Evolutionary conservation across 768 basidiomycete genomes (phyloP).

Genomic region (Rhizopogon vulgaris): DNA sequence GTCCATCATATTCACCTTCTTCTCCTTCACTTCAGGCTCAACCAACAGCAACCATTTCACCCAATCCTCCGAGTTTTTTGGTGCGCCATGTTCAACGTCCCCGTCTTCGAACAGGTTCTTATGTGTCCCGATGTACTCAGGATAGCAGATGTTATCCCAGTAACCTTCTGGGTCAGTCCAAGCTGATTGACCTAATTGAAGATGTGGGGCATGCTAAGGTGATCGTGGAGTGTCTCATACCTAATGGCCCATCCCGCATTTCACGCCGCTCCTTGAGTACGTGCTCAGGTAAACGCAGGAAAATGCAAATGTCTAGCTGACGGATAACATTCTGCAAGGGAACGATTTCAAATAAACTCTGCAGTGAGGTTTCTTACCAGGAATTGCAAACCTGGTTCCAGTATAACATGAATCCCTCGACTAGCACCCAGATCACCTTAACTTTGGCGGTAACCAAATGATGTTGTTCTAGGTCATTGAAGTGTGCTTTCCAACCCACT

Average conservation of each 20-base stretch:
- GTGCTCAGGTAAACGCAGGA: conserved; percentile 79
- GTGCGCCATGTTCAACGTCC: conserved; percentile 67
- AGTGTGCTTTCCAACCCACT: conserved; percentile 45
- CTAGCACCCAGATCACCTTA: conserved; percentile 69
- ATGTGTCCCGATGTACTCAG: conserved; percentile 85
- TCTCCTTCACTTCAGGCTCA: conserved; percentile 48
- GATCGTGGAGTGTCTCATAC: conserved; percentile 36
- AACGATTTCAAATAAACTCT: background rate
- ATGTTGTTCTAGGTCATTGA: conserved; percentile 41
- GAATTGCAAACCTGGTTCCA: conserved; percentile 62
- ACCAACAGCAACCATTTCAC: conserved; percentile 54
- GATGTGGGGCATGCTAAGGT: conserved; percentile 10
- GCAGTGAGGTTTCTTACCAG: background rate
- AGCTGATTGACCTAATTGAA: conserved; percentile 67
- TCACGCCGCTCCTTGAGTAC: conserved; percentile 68
- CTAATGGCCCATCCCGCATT: conserved; percentile 80
- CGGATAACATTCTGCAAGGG: conserved; percentile 55
- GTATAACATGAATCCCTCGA: conserved; percentile 93
- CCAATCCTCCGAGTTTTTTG: conserved; percentile 28
- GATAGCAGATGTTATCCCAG: conserved; percentile 92
- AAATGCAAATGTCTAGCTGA: conserved; percentile 69
- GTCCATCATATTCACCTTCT: conserved; percentile 50
- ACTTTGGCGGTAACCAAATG: conserved; percentile 34
- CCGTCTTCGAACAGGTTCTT: conserved; percentile 59
- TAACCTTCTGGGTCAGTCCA: conserved; percentile 88